Evolutionary conservation across 768 basidiomycete species (phyloP).

Genomic region (Tubosaeta sp.): DNA sequence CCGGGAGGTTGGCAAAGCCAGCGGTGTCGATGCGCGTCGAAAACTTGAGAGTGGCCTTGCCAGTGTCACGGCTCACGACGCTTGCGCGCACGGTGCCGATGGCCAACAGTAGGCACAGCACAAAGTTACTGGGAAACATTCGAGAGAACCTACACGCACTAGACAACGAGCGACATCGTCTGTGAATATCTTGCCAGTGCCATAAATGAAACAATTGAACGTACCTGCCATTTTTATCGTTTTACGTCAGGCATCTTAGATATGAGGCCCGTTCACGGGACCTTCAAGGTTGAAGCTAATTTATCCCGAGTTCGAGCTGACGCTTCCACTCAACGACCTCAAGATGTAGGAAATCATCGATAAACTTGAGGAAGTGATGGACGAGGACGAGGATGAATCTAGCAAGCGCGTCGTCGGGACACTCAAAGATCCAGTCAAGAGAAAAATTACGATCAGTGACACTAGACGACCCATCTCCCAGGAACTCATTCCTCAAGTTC

Average conservation of each 20-base stretch:
- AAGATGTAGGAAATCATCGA: slow-evolving; percentile 77
- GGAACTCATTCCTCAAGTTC: slow-evolving; percentile 97
- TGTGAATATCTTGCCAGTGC: neutral
- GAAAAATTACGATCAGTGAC: slow-evolving; percentile 75
- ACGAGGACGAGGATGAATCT: slow-evolving; percentile 38
- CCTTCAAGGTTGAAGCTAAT: no score
- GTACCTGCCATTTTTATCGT: no score
- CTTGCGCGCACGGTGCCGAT: slow-evolving; percentile 3
- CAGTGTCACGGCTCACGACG: slow-evolving; percentile 1
- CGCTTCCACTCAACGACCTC: slow-evolving; percentile 70
- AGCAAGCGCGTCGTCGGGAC: slow-evolving; percentile 28
- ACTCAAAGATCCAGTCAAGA: slow-evolving; percentile 51
- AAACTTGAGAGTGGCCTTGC: slow-evolving; percentile 13
- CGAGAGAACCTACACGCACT: neutral
- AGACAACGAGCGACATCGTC: neutral
- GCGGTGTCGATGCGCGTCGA: slow-evolving; percentile 6
- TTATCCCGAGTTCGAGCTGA: slow-evolving; percentile 88
- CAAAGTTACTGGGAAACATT: neutral
- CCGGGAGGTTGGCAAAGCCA: slow-evolving; percentile 7
- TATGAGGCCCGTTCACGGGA: no score
- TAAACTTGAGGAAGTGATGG: slow-evolving; percentile 59
- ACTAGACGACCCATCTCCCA: slow-evolving; percentile 90
- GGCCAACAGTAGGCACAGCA: slow-evolving; percentile 11
- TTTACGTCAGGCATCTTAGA: no score
- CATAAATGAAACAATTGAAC: no score